Evolutionary conservation across 768 basidiomycete species (phyloP), one percentile per base, ranked within the genome.

Genomic region (Lactarius quietus): DNA sequence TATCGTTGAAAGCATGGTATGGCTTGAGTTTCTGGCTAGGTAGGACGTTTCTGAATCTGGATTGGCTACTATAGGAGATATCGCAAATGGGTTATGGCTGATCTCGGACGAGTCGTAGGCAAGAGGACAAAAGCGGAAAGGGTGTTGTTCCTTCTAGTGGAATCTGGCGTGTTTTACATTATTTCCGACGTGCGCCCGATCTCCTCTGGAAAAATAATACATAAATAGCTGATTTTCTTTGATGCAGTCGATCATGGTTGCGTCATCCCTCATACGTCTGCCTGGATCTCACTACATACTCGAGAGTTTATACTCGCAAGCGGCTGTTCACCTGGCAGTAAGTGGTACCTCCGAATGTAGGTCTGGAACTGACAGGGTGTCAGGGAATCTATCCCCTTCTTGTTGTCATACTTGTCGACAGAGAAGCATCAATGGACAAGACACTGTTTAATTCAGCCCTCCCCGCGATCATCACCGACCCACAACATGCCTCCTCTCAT

Each of bases 1-100:
- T n/a, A n/a, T 38, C 38, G 15, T 35, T 35, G 35, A 57, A 57
- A 38, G 56, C 56, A 36, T 57, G 56, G 56, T 57, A 38, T 23
- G 56, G 29, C 29, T 33, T 29, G 31, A 2, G 10, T 26, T 54
- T 12, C 18, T 33, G 29, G 18, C 10, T 20, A 18, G 26, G 52
- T n/a, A n/a, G 3, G 2, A 7, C 20, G 20, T 9, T n/a, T 2
- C 56, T 38, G 17, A 29, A 9, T 9, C 35, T 12, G 28, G 17
- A n/a, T 3, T 36, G 9, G n/a, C 33, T 23, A 10, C 14, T 14
- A 23, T 57, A 57, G 56, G 56, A 57, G 56, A 23, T 33, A 38
- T 33, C 12, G 56, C 17, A 38, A 23, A n/a, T 23, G 31, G 55
- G 38, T 57, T 12, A 23, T 23, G 15, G 36, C 12, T 14, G 56